Percentiles rank a stretch among this genome's conserved stretches.
Conservation (phyloP, 768 basidiomycete genomes). For the Agrocybe pediades region DNA sequence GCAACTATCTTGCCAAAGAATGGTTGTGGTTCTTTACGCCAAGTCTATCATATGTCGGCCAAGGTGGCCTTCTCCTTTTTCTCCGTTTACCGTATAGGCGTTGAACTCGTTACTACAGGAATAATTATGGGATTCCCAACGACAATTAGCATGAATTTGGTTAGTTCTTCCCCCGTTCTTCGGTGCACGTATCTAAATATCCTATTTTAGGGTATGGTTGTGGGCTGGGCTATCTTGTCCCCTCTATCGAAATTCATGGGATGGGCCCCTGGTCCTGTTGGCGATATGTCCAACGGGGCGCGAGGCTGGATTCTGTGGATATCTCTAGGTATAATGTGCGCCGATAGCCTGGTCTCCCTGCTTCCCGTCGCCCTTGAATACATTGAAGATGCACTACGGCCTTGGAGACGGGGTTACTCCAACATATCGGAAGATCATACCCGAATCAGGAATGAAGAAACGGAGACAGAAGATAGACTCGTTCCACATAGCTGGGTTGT, state of each 20-base stretch:
- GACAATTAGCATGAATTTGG: conserved; percentile 90
- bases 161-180: conserved; percentile 31
- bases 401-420: conserved; percentile 25
- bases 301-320: conserved; percentile 98
- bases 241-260: conserved; percentile 79
- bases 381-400: conserved; percentile 31
- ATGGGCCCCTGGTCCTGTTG: conserved; percentile 94
- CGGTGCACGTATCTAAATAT: background rate
- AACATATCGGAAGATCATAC: conserved; percentile 17
- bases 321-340: conserved; percentile 93
- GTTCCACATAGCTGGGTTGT: conserved; percentile 83
- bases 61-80: conserved; percentile 61
- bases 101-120: conserved; percentile 41
- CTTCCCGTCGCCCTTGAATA: conserved; percentile 71
- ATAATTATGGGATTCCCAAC: conserved; percentile 99
- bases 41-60: conserved; percentile 89
- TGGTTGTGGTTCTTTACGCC: conserved; percentile 97
- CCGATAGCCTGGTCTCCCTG: conserved; percentile 87
- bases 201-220: conserved; percentile 85
- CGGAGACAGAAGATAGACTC: conserved; percentile 76
- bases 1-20: conserved; percentile 75
- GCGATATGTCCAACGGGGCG: conserved; percentile 85
- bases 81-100: background rate
- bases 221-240: conserved; percentile 93
- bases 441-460: conserved; percentile 56